A percentile compares a stretch with the other conserved stretches of the same genome.
phyloP scores from a whole-genome alignment of 1,284 basidiomycete species.

The Cerioporus squamosus region DNA sequence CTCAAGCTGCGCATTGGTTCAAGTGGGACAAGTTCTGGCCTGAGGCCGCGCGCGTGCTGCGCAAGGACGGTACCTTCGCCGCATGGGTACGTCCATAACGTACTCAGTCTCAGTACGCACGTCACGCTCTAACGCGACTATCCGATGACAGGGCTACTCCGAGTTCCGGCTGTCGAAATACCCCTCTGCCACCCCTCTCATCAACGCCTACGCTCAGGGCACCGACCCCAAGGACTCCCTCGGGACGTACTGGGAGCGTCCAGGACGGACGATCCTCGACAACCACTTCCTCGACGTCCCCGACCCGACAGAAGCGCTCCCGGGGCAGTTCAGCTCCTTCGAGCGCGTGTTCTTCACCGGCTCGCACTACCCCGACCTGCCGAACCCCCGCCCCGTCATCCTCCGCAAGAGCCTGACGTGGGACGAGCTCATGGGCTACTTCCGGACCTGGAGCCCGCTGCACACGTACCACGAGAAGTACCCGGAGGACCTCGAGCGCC shows the following conservation, averaged over 20 bases:
- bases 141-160: slow-evolving; percentile 67
- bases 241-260: slow-evolving; percentile 81
- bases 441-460: slow-evolving; percentile 75
- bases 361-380: slow-evolving; percentile 49
- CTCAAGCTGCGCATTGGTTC: slow-evolving; percentile 91
- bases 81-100: slow-evolving; percentile 68
- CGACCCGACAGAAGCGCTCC: slow-evolving; percentile 48
- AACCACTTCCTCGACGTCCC: slow-evolving; percentile 73
- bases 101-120: no score
- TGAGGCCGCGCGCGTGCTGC: slow-evolving; percentile 66
- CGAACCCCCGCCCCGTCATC: slow-evolving; percentile 52
- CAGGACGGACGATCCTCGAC: slow-evolving; percentile 79
- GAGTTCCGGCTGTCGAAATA: slow-evolving; percentile 73
- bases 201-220: slow-evolving; percentile 66
- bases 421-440: slow-evolving; percentile 67
- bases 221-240: slow-evolving; percentile 56
- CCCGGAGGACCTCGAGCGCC: slow-evolving; percentile 56
- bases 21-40: slow-evolving; percentile 76
- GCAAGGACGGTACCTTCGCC: slow-evolving; percentile 72
- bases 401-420: slow-evolving; percentile 67
- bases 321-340: slow-evolving; percentile 43
- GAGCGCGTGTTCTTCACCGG: slow-evolving; percentile 62
- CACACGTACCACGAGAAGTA: slow-evolving; percentile 71
- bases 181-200: slow-evolving; percentile 61
- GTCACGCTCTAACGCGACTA: neutral